Evolutionary conservation across 768 basidiomycete genomes (phyloP).

Genomic region (Suillus tomentosus): DNA sequence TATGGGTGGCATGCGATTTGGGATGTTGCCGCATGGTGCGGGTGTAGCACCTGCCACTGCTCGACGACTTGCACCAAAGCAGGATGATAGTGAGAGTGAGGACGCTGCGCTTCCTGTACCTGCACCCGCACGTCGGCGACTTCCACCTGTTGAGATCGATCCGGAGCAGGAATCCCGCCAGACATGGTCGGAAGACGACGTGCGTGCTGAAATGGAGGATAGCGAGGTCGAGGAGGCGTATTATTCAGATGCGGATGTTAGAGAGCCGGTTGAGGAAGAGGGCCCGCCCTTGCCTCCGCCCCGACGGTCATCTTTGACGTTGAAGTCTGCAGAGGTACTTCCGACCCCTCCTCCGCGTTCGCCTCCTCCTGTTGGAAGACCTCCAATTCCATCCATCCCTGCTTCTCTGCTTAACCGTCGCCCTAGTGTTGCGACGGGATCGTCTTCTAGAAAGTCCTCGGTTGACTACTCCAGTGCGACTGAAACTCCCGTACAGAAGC

Average conservation of each 20-base stretch:
- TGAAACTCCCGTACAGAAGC: slow-evolving; percentile 18
- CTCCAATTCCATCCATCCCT: slow-evolving; percentile 39
- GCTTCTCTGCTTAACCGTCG: slow-evolving; percentile 36
- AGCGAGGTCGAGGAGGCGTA: slow-evolving; percentile 71
- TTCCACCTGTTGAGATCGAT: slow-evolving; percentile 20
- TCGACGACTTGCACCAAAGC: slow-evolving; percentile 19
- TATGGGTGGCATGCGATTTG: slow-evolving; percentile 59
- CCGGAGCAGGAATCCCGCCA: slow-evolving; percentile 17
- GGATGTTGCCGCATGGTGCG: slow-evolving; percentile 46
- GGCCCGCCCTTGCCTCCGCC: slow-evolving; percentile 58
- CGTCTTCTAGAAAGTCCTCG: slow-evolving; percentile 43
- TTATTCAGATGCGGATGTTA: slow-evolving; percentile 51
- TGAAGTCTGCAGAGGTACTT: slow-evolving; percentile 33
- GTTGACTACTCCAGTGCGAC: slow-evolving; percentile 27
- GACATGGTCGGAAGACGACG: slow-evolving; percentile 60
- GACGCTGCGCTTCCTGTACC: slow-evolving; percentile 29
- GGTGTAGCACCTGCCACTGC: slow-evolving; percentile 20
- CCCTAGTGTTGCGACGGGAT: slow-evolving; percentile 36
- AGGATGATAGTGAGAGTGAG: slow-evolving; percentile 35
- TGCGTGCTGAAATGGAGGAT: slow-evolving; percentile 68
- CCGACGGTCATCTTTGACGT: slow-evolving; percentile 36
- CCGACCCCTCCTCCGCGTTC: slow-evolving; percentile 50
- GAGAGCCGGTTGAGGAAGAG: slow-evolving; percentile 43
- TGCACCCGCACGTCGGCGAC: slow-evolving; percentile 33
- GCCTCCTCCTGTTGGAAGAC: slow-evolving; percentile 38